phyloP scores from a whole-genome alignment of 805 yeast species.

The Naumovozyma baii region DNA sequence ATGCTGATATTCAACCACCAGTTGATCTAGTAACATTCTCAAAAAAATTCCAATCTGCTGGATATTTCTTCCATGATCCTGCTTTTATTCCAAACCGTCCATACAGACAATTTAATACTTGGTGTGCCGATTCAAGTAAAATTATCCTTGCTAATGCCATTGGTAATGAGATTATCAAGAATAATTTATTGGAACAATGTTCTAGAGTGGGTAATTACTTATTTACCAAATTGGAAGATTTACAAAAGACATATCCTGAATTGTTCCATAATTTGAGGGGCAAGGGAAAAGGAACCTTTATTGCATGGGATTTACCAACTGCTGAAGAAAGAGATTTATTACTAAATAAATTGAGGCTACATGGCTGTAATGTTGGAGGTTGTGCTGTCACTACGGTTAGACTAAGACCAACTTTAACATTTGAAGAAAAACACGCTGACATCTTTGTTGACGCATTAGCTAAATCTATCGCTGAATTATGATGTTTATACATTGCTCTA shows the following conservation, averaged over 20 bases:
- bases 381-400: constrained; percentile 52
- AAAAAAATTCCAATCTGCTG: constrained; percentile 66
- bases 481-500: constrained; percentile 1
- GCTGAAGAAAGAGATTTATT: constrained; percentile 39
- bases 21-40: constrained; percentile 66
- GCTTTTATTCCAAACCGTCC: constrained; percentile 50
- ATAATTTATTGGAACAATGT: constrained; percentile 41
- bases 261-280: constrained; percentile 48
- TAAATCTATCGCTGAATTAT: constrained; percentile 25
- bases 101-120: constrained; percentile 65
- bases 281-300: constrained; percentile 51
- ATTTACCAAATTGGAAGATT: constrained; percentile 33
- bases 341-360: constrained; percentile 36
- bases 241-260: constrained; percentile 34
- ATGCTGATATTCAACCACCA: constrained; percentile 50
- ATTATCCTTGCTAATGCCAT: constrained; percentile 55
- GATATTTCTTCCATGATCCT: constrained; percentile 54
- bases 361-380: constrained; percentile 60
- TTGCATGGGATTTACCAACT: constrained; percentile 50
- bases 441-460: constrained; percentile 37
- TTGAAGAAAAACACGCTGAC: constrained; percentile 54
- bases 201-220: constrained; percentile 47
- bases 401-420: constrained; percentile 56
- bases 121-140: constrained; percentile 71
- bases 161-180: constrained; percentile 42